Evolutionary conservation across 148 eudicot species (phyloP).

Genomic region (Diospyros lotus): DNA sequence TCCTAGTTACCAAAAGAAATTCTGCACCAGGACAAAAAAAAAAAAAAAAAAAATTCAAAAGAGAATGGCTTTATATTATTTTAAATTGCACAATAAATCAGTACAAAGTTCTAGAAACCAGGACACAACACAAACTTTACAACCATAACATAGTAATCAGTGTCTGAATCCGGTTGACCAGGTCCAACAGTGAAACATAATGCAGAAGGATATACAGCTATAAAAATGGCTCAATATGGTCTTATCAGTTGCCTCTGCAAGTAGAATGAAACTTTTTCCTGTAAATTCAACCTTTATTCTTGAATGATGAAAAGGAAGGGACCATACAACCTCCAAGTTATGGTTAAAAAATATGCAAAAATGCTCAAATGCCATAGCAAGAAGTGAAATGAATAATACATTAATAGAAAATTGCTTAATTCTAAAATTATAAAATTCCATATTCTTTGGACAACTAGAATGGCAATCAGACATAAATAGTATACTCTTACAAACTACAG

Average conservation of each 20-base stretch:
- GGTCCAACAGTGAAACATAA: slow-evolving; percentile 7
- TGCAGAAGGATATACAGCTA: background rate
- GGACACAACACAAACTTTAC: slow-evolving; percentile 2
- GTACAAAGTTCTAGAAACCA: background rate
- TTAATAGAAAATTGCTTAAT: background rate
- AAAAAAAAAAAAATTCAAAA: background rate
- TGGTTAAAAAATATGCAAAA: background rate
- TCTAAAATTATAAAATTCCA: too few relatives aligned
- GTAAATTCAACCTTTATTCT: background rate
- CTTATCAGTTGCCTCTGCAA: slow-evolving; percentile 5
- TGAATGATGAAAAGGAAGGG: background rate
- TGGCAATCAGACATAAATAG: background rate
- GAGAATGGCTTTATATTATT: background rate
- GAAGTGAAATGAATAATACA: background rate
- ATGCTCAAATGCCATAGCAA: background rate
- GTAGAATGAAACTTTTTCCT: slow-evolving; percentile 7
- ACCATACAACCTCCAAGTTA: background rate
- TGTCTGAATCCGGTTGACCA: slow-evolving; percentile 7
- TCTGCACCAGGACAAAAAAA: too few relatives aligned
- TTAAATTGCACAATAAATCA: background rate
- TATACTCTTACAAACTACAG: background rate
- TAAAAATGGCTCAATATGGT: background rate
- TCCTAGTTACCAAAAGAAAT: too few relatives aligned
- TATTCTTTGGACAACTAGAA: background rate
- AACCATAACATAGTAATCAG: background rate